Evolutionary conservation across 306 rosid genomes (phyloP), one percentile per base, ranked within the genome.

Genomic region (Boehmeria nivea): DNA sequence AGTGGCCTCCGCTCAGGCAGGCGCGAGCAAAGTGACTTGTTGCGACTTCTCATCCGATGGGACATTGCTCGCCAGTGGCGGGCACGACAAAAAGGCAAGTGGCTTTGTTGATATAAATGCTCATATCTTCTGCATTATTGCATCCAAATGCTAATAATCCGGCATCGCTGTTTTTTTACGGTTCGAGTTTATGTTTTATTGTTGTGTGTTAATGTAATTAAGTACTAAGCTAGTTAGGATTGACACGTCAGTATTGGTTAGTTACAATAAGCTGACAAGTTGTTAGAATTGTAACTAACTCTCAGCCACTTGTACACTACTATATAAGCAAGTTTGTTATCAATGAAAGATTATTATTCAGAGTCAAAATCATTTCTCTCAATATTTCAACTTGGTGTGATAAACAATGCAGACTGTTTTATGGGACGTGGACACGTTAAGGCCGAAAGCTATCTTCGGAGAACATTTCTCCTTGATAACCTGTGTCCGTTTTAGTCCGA

Each of bases 21-120:
- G 99, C 78, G 2, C 76, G 21, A 83, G 83, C 68, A 93, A 93
- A 85, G 86, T 93, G 57, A 44, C 65, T 38, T 81, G 88, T 64
- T 93, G 99, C 77, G 96, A 93, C 81, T 93, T 93, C 73, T 93
- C 99, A 49, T 83, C 96, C 5, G 99, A 93, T 76, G 99, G 99
- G 51, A 93, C 87, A 71, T 70, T 93, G 68, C 86, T 93, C 27
- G 89, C 96, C 43, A 93, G 95, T 51, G 99, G 99, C 46, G 96
- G 99, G 57, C 99, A 93, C 61, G 99, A 93, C 71, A 93, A 93
- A 72, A 93, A 83, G 89, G 99, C 81, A n/a, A 60, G 83, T 33
- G 14, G 21, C 47, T 40, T 34, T 22, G 48, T 53, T 20, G 28
- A 51, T 14, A 59, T n/a, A 56, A 43, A 38, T 37, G 46, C 20